Evolutionary conservation across 192 early-diverging fungal genomes (phyloP), one percentile per base, ranked within the genome.

Genomic region (Backusella morwellensis): DNA sequence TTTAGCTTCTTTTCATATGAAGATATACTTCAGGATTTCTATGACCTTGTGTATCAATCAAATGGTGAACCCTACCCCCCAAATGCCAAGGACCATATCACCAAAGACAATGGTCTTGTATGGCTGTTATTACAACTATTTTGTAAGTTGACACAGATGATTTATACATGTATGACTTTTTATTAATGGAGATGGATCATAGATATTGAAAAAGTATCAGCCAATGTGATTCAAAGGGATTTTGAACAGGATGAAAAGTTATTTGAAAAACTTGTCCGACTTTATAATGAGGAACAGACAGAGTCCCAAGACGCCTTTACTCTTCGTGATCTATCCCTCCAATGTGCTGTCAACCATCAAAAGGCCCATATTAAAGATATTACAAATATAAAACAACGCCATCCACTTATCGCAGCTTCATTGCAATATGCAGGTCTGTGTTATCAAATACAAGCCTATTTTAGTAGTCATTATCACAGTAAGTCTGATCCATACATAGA

Each of bases 221-320:
- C 83, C 5, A 89, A 86, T 23, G 85, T 89, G 15, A 80, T 93
- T 50, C 78, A 87, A n/a, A 84, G 85, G 26, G 93, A 95, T 66
- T 86, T 93, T 79, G 85, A 84, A 14, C 83, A 85, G 26, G 92
- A 93, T 68, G 93, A 95, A 77, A 88, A 89, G 15, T 84, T 93
- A 73, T 89, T 95, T 81, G 87, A 87, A 40, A 90, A 91, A 78
- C 78, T 95, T 63, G 85, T 92, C 42, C 84, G 82, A 35, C 84
- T 95, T 78, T 95, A 93, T 76, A 92, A 93, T 80, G 91, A 92
- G 68, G 85, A 88, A 54, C 93, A 95, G 76, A 90, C 91, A 35
- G 84, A 90, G 66, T 92, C 92, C 4, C 83, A 81, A 77, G 92
- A 93, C 68, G 92, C 88, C 19, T 93, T 93, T 77, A 92, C 88